phyloP scores from a whole-genome alignment of 2,329 filamentous ascomycete species.

The Aureobasidium sp. region DNA sequence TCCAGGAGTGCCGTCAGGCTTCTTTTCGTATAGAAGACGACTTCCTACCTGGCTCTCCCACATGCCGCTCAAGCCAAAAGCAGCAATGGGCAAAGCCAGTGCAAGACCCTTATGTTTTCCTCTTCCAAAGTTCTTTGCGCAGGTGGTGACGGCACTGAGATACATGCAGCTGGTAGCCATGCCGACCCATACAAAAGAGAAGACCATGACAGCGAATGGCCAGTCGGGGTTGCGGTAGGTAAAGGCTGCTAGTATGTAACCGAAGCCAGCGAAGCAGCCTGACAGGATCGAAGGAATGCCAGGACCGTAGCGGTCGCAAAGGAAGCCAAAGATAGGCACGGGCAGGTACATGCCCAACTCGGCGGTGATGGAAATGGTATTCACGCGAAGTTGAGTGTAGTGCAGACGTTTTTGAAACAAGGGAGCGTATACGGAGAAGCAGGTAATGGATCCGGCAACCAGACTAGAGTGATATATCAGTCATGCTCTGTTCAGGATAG shows the following conservation, averaged over 20 bases:
- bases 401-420: constrained; percentile 78
- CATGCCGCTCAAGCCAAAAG: constrained; percentile 90
- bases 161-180: constrained; percentile 85
- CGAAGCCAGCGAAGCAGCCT: constrained; percentile 65
- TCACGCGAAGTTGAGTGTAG: constrained; percentile 89
- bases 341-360: constrained; percentile 86
- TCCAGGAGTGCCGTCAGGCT: constrained; percentile 53
- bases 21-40: constrained; percentile 64
- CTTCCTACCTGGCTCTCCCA: constrained; percentile 88
- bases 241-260: constrained; percentile 76
- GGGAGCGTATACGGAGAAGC: constrained; percentile 89
- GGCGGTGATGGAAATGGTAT: constrained; percentile 78
- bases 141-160: constrained; percentile 82
- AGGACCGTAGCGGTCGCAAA: constrained; percentile 84
- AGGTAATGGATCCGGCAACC: constrained; percentile 84
- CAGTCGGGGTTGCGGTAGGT: constrained; percentile 62
- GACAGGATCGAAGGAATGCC: constrained; percentile 68
- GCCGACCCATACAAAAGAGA: constrained; percentile 77
- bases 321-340: constrained; percentile 81
- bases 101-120: constrained; percentile 83
- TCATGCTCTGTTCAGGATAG: not conserved
- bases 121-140: constrained; percentile 94
- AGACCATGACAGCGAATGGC: constrained; percentile 76
- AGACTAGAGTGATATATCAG: constrained; percentile 39
- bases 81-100: constrained; percentile 81